Percentiles rank a stretch among this genome's conserved stretches.
Evolutionary conservation across 805 yeast genomes (phyloP).

Genomic region (Metschnikowia amazonensis): DNA sequence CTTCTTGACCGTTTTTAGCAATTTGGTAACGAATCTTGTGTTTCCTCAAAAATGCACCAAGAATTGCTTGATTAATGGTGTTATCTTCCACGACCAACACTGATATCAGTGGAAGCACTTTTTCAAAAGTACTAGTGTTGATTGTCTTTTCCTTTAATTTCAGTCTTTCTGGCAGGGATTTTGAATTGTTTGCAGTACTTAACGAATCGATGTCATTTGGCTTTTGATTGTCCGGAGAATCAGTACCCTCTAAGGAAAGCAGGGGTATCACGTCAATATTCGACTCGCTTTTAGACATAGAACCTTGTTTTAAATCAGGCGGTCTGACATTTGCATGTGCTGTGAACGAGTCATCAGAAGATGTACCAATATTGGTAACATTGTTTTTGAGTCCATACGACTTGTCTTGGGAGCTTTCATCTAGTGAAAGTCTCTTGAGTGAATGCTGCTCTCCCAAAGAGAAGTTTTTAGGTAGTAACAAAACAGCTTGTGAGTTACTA

Average conservation of each 20-base stretch:
- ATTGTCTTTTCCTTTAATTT: conserved; percentile 12
- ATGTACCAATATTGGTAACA: conserved; percentile 19
- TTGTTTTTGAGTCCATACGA: conserved; percentile 10
- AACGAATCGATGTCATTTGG: background rate
- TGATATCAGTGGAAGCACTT: conserved; percentile 82
- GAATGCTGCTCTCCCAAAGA: conserved; percentile 26
- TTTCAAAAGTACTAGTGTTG: conserved; percentile 41
- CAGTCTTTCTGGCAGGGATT: background rate
- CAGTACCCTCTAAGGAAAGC: background rate
- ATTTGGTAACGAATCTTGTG: conserved; percentile 80
- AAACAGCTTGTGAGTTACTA: conserved; percentile 41
- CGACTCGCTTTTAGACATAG: background rate
- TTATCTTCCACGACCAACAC: conserved; percentile 96
- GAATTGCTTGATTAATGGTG: conserved; percentile 85
- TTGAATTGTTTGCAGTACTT: background rate
- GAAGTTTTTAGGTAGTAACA: conserved; percentile 48
- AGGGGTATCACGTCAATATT: conserved; percentile 2
- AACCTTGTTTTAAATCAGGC: background rate
- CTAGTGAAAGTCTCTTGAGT: conserved; percentile 23
- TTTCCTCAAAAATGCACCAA: conserved; percentile 81
- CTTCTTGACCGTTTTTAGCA: conserved; percentile 93
- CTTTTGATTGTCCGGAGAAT: conserved; percentile 1
- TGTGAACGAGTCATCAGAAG: background rate
- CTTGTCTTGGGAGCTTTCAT: conserved; percentile 6
- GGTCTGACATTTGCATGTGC: background rate